Evolutionary conservation across 2,329 filamentous ascomycete genomes (phyloP).

Genomic region (Botrytis porri): DNA sequence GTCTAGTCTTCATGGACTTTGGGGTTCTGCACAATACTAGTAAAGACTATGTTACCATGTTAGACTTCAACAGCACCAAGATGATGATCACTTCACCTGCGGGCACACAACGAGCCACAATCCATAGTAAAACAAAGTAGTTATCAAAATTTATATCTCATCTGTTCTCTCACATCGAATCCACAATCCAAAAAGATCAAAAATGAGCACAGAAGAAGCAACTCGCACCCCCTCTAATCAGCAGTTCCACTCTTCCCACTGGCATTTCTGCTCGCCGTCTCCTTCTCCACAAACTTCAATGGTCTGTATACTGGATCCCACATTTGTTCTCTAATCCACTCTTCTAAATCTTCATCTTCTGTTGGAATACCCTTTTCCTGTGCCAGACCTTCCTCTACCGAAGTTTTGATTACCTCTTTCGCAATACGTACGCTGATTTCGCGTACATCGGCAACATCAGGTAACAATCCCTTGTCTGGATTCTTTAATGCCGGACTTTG

Average conservation of each 20-base stretch:
- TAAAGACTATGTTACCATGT: not conserved
- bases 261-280: slow-evolving; percentile 54
- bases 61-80: too few relatives aligned
- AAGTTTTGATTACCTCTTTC: slow-evolving; percentile 67
- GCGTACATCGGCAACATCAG: slow-evolving; percentile 71
- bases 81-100: not conserved
- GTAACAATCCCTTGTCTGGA: slow-evolving; percentile 59
- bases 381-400: slow-evolving; percentile 66
- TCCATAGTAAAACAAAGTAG: not conserved
- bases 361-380: slow-evolving; percentile 63
- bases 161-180: not conserved
- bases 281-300: slow-evolving; percentile 54
- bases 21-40: not conserved
- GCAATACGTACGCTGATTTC: slow-evolving; percentile 77
- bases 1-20: not conserved
- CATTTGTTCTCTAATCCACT: slow-evolving; percentile 76
- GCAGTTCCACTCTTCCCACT: slow-evolving; percentile 55
- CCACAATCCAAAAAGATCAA: not conserved
- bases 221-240: not conserved
- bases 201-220: not conserved
- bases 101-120: not conserved
- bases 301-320: slow-evolving; percentile 70
- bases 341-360: slow-evolving; percentile 37
- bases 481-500: slow-evolving; percentile 63
- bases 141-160: not conserved